These are phyloP conservation scores for Salix dunnii DNA, from an alignment of 345 rosid genomes.

Conservation along the genomic window DNA sequence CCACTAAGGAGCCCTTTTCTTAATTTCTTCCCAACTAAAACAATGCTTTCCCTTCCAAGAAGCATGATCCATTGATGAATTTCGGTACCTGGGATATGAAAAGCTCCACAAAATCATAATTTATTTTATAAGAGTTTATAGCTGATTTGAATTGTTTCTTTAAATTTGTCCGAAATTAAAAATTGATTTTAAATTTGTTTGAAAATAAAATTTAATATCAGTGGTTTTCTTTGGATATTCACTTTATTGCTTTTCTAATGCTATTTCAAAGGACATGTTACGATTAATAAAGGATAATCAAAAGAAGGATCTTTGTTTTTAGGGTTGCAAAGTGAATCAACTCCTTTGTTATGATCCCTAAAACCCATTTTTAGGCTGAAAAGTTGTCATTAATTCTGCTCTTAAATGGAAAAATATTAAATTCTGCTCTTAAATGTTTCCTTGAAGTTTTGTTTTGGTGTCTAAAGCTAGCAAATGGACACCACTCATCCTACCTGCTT, in stretches of 20 bases:
- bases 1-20: background rate
- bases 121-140: no score
- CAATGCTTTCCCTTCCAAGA: background rate
- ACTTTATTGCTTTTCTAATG: no score
- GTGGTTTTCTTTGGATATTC: no score
- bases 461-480: background rate
- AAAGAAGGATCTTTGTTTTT: background rate
- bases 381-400: background rate
- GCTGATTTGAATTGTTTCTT: no score
- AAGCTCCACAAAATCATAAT: no score
- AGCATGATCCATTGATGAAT: background rate
- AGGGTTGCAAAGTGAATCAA: background rate
- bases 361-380: background rate
- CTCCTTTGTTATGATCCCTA: background rate
- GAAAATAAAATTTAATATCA: no score
- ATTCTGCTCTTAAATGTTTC: background rate
- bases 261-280: background rate
- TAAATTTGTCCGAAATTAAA: no score
- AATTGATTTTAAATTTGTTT: no score
- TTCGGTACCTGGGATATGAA: background rate
- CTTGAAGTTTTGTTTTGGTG: background rate
- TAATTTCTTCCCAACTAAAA: background rate
- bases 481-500: no score
- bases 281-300: background rate
- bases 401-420: background rate